Percentiles rank a stretch among this genome's conserved stretches.
phyloP scores from a whole-genome alignment of 495 filamentous ascomycete species.

The Daldinia loculata region DNA sequence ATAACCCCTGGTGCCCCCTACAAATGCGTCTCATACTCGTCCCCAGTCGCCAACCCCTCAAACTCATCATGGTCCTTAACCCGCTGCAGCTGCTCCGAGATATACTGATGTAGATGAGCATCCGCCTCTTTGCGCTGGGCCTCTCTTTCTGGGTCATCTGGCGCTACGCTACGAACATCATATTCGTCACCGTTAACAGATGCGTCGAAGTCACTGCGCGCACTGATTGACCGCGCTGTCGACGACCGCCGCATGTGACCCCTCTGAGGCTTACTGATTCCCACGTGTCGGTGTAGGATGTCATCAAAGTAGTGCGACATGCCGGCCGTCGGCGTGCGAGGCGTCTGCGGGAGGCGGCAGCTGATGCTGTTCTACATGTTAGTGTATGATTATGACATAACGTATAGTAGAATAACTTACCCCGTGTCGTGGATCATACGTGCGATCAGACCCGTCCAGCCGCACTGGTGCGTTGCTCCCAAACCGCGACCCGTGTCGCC shows the following conservation, averaged over 20 bases:
- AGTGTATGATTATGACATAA: constrained; percentile 18
- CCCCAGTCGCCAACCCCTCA: constrained; percentile 48
- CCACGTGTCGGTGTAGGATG: constrained; percentile 69
- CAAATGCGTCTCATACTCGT: constrained; percentile 62
- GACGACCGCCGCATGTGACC: constrained; percentile 78
- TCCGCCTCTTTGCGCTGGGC: constrained; percentile 64
- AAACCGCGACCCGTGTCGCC: constrained; percentile 89
- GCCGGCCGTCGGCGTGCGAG: constrained; percentile 80
- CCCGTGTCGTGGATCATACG: constrained; percentile 98
- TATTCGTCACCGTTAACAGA: constrained; percentile 52
- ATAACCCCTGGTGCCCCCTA: constrained; percentile 27
- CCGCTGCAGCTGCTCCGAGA: constrained; percentile 72
- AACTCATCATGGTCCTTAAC: constrained; percentile 56
- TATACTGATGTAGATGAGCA: constrained; percentile 73
- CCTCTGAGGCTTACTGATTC: constrained; percentile 49
- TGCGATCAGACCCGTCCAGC: constrained; percentile 96
- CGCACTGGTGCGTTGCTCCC: constrained; percentile 93
- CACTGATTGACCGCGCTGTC: constrained; percentile 83
- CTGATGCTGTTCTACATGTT: constrained; percentile 66
- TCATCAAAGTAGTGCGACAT: constrained; percentile 97
- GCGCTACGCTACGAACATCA: constrained; percentile 46
- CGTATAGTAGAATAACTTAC: constrained; percentile 56
- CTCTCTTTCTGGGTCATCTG: constrained; percentile 49
- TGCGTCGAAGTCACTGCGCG: constrained; percentile 78
- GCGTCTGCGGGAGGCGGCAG: constrained; percentile 92